A percentile compares a stretch with the other conserved stretches of the same genome.
Evolutionary conservation across 495 filamentous ascomycete genomes (phyloP).

Genomic region (Rostrohypoxylon terebratum): DNA sequence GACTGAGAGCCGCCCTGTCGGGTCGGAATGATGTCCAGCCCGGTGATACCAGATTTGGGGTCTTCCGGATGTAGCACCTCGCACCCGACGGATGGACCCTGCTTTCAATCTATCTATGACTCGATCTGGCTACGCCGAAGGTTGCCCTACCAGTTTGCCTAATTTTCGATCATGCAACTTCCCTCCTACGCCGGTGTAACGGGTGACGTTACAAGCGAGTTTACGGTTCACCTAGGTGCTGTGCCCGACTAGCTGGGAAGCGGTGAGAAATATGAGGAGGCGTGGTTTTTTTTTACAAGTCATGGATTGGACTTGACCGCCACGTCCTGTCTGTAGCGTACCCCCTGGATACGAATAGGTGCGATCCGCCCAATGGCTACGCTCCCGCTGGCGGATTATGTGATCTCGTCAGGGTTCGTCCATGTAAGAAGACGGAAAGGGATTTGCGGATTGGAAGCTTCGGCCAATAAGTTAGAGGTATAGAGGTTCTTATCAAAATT

Average conservation of each 20-base stretch:
- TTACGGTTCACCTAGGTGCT: constrained; percentile 1
- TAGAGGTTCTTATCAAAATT: constrained; percentile 2
- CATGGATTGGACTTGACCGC: constrained; percentile 21
- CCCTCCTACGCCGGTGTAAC: not conserved
- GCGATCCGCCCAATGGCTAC: constrained; percentile 15
- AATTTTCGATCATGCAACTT: not conserved
- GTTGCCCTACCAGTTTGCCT: not conserved
- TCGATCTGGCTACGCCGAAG: not conserved
- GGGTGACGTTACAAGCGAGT: not conserved
- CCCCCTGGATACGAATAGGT: constrained; percentile 13
- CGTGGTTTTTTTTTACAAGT: no score
- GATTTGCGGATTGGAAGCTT: not conserved
- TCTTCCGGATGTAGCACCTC: constrained; percentile 89
- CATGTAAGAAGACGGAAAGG: constrained; percentile 19
- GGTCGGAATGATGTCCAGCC: constrained; percentile 70
- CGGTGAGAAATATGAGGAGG: constrained; percentile 12
- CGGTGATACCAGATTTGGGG: constrained; percentile 83
- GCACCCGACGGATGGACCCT: constrained; percentile 12
- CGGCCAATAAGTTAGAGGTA: constrained; percentile 14
- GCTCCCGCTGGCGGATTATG: not conserved
- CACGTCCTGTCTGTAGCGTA: not conserved
- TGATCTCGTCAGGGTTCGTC: constrained; percentile 25
- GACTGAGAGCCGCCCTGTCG: constrained; percentile 80
- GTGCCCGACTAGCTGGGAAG: not conserved
- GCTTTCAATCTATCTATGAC: constrained; percentile 3